Evolutionary conservation across 805 yeast species (phyloP).

Genomic region (Cyberlindnera sargentensis): DNA sequence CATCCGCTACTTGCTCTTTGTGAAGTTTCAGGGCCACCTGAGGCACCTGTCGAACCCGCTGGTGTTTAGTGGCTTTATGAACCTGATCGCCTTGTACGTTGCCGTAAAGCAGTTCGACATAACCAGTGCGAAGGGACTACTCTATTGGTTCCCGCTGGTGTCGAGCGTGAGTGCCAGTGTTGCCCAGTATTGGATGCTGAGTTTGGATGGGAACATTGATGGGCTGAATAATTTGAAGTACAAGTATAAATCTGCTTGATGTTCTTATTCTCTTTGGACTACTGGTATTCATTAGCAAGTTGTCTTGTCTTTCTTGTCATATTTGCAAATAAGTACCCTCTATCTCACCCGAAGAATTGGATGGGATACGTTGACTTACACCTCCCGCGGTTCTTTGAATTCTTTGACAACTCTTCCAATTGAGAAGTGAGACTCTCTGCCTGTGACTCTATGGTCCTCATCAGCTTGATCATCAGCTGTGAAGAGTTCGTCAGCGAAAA

Average conservation of each 20-base stretch:
- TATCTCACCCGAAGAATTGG: not conserved
- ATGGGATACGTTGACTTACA: not conserved
- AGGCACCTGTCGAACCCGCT: constrained; percentile 1
- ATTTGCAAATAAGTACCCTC: not conserved
- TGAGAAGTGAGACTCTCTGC: not conserved
- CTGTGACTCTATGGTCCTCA: constrained; percentile 4
- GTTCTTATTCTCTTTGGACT: not conserved
- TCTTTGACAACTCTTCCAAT: not conserved
- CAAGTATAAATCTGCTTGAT: constrained; percentile 12
- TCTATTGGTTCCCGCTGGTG: constrained; percentile 7
- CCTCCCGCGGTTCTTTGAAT: not conserved
- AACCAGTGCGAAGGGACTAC: constrained; percentile 1
- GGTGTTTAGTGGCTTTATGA: constrained; percentile 4
- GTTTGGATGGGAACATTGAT: constrained; percentile 4
- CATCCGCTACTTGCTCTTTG: constrained; percentile 6
- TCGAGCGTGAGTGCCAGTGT: constrained; percentile 7
- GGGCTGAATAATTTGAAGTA: constrained; percentile 8
- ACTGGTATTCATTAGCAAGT: not conserved
- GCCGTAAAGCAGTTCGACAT: constrained; percentile 1
- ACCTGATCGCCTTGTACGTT: constrained; percentile 2
- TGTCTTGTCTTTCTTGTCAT: not conserved
- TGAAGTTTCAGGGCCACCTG: constrained; percentile 1
- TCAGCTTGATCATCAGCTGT: constrained; percentile 16
- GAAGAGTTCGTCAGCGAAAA: constrained; percentile 20
- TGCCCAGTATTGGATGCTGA: constrained; percentile 7